Evolutionary conservation across 2,329 filamentous ascomycete species (phyloP).

Genomic region (Neonectria magnoliae): DNA sequence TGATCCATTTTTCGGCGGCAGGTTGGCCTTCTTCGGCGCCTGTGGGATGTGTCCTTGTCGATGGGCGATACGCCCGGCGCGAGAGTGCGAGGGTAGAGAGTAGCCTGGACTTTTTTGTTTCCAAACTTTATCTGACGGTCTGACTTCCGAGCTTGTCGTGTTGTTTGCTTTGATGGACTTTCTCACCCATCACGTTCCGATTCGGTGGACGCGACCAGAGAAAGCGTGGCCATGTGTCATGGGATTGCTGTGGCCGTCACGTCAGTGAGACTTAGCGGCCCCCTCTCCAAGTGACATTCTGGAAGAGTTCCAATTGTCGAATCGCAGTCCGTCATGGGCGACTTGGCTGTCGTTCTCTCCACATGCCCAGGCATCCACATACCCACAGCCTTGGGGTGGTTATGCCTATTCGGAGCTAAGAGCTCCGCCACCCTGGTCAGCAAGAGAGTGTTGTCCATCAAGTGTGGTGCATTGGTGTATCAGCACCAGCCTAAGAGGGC

Average conservation of each 20-base stretch:
- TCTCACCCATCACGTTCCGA: constrained; percentile 27
- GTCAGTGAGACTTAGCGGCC: constrained; percentile 40
- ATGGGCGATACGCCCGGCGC: constrained; percentile 32
- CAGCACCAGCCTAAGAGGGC: constrained; percentile 1
- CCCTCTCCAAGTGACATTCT: constrained; percentile 36
- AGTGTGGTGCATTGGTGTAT: constrained; percentile 1
- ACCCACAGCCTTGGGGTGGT: constrained; percentile 21
- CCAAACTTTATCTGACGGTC: constrained; percentile 32
- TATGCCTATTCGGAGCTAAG: constrained; percentile 21
- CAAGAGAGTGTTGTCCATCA: constrained; percentile 11
- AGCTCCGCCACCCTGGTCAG: constrained; percentile 21
- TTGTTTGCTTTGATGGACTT: constrained; percentile 20
- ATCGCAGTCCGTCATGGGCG: constrained; percentile 38
- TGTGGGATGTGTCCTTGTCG: constrained; percentile 11
- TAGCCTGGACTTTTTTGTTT: constrained; percentile 17
- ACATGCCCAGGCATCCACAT: constrained; percentile 20
- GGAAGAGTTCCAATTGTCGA: constrained; percentile 46
- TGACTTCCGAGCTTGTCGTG: constrained; percentile 9
- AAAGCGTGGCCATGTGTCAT: constrained; percentile 38
- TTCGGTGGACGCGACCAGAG: constrained; percentile 24
- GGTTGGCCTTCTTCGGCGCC: constrained; percentile 3
- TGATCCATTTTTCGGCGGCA: constrained; percentile 11
- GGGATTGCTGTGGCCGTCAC: constrained; percentile 38
- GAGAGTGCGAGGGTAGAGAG: not conserved
- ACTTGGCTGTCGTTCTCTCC: constrained; percentile 26